Conservation (phyloP, 495 filamentous ascomycete genomes). For the Oidiodendron maius region DNA sequence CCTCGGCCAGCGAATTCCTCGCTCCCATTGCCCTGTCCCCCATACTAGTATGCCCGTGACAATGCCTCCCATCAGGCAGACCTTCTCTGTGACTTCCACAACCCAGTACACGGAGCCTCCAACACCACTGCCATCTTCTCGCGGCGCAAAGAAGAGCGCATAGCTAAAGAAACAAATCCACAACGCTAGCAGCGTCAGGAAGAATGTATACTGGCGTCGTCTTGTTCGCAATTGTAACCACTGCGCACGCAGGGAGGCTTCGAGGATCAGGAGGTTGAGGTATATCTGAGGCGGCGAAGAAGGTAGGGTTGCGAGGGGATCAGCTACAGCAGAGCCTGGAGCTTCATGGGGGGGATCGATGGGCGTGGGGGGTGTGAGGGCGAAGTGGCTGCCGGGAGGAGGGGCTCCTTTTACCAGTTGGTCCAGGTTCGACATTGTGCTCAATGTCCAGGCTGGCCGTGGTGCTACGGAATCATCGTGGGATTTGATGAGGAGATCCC, state of each 20-base stretch:
- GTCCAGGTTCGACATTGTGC: slow-evolving; percentile 60
- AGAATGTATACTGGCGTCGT: slow-evolving; percentile 91
- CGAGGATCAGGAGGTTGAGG: slow-evolving; percentile 93
- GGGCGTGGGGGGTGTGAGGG: slow-evolving; percentile 33
- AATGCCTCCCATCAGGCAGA: slow-evolving; percentile 80
- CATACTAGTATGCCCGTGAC: slow-evolving; percentile 80
- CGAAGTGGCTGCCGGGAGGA: slow-evolving; percentile 38
- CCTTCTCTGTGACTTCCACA: slow-evolving; percentile 78
- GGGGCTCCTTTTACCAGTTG: slow-evolving; percentile 83
- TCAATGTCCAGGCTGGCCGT: slow-evolving; percentile 15
- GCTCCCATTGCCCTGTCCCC: slow-evolving; percentile 92
- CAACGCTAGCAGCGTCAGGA: slow-evolving; percentile 66
- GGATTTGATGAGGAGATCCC: no score
- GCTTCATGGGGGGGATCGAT: slow-evolving; percentile 31
- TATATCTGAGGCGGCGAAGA: slow-evolving; percentile 94
- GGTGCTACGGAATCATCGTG: no score
- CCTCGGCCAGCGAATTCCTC: slow-evolving; percentile 89
- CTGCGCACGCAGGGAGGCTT: slow-evolving; percentile 87
- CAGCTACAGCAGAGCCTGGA: slow-evolving; percentile 36
- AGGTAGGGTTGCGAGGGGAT: slow-evolving; percentile 76
- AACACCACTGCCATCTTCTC: slow-evolving; percentile 83
- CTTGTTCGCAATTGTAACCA: slow-evolving; percentile 86
- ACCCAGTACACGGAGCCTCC: slow-evolving; percentile 96
- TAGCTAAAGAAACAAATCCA: slow-evolving; percentile 85
- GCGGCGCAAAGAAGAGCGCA: slow-evolving; percentile 78